Base-by-base conservation (phyloP, 306 rosid species). In the Pterocarpus santalinus region DNA sequence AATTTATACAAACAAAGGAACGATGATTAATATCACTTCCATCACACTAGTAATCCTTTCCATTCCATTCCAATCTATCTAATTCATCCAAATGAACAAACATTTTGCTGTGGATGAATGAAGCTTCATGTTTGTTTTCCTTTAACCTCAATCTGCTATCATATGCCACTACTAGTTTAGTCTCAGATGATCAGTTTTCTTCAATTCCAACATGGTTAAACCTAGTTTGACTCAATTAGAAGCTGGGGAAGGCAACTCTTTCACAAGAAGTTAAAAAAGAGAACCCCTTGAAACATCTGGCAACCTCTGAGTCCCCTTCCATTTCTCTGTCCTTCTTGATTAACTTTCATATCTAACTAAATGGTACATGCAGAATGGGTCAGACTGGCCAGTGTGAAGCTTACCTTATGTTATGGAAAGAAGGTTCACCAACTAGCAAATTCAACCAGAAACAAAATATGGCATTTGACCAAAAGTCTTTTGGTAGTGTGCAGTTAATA, bases 201-300 rank as follows among this genome's bases (percentile, higher is more conserved):
- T 56, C 55, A 76, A 65, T 34, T 76, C 69, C 13, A 74, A 10
- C 14, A 67, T 32, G 39, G 28, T 65, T 62, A 65, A 49, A 16
- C 72, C 65, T 47, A 63, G 47, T 22, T 49, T 51, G 55, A 61
- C 58, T 1, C 51, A 8, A 64, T 10, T 51, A n/a, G 46, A 71
- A 62, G 64, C 11, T 28, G 51, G 57, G 65, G 11, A 55, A 22
- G 51, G 47, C 8, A 55, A 71, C 52, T 49, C n/a, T 22, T 47
- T 28, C 46, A 52, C 32, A 76, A 47, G 12, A 39, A 13, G 52
- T 17, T 32, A 34, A 69, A 71, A 28, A 49, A 36, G 4, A 51
- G 63, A 51, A 16, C 35, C 32, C 36, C 34, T 76, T 41, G 32
- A 69, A 58, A 69, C n/a, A 46, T 68, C 9, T 34, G 58, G 58